Base-by-base conservation (phyloP, 2,329 filamentous ascomycete genomes). In the Aspergillus ochraceus region DNA sequence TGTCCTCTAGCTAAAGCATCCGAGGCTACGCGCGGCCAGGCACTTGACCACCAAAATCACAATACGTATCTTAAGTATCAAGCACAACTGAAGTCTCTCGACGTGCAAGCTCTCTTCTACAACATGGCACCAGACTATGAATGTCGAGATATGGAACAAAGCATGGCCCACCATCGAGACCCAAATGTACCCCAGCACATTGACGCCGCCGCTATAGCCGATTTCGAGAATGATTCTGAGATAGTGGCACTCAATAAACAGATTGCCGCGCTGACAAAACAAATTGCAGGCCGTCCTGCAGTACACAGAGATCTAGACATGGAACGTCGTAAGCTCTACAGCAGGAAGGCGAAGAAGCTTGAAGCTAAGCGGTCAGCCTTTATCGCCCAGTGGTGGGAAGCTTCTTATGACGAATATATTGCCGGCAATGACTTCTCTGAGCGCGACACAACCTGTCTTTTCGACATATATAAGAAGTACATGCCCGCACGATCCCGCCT, bases 381-480 rank as follows among this genome's bases (percentile, higher is more conserved):
- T 45, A 54, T 66, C 14, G 19, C 62, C 55, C 47, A 63, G 6
- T 70, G 42, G 64, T 70, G 49, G 62, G 49, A 67, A 50, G 24
- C 30, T 12, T 61, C 24, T 26, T 69, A 70, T 51, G 20, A 64
- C 26, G 20, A 67, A 49, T 69, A 70, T 49, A 49, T 67, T n/a
- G 42, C 61, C 45, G 36, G 61, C 30, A 69, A 67, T 19, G 47
- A 65, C 3, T 66, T 68, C n/a, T 26, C 55, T 1, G 55, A 69
- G 47, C 54, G 55, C 3, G 59, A 70, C 42, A 58, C 14, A 32
- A 70, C 55, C 26, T 20, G 46, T 29, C 49, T 70, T 14, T 66
- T 68, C 9, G 17, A 67, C 5, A 66, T 69, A n/a, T 68, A 60
- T 26, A 60, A 51, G 39, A 68, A 67, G 55, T 68, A 68, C 55